Percentiles rank a stretch among this genome's conserved stretches.
Evolutionary conservation across 1,139 yeast species (phyloP).

Genomic region (Yamadazyma kanchanaburiensis): DNA sequence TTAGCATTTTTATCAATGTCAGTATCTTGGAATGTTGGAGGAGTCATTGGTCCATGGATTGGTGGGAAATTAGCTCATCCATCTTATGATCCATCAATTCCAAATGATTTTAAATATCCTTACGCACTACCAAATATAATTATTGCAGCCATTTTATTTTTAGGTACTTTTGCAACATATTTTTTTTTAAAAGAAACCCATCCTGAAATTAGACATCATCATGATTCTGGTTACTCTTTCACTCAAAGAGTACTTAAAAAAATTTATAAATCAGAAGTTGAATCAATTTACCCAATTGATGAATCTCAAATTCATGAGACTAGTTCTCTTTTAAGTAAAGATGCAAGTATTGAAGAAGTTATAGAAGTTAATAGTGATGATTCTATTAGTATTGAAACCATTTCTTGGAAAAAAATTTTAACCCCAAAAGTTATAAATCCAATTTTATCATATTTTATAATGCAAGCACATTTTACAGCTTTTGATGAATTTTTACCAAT

Average conservation of each 20-base stretch:
- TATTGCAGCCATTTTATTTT: constrained; percentile 38
- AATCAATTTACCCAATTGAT: neutral
- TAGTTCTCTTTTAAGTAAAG: constrained; percentile 3
- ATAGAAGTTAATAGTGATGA: neutral
- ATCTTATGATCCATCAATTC: neutral
- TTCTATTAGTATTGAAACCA: neutral
- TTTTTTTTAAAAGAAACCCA: constrained; percentile 63
- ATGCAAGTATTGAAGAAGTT: neutral
- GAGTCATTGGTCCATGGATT: constrained; percentile 44
- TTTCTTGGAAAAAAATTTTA: constrained; percentile 9
- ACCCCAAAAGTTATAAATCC: constrained; percentile 9
- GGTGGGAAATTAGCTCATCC: constrained; percentile 46
- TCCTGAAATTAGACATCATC: constrained; percentile 43
- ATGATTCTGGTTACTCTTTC: constrained; percentile 34
- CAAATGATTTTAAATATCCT: constrained; percentile 28
- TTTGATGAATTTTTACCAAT: constrained; percentile 59
- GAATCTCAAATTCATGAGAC: constrained; percentile 1
- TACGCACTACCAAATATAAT: constrained; percentile 59
- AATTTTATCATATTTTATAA: constrained; percentile 7
- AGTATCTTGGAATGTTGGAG: constrained; percentile 53
- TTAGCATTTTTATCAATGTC: constrained; percentile 58
- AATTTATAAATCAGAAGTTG: neutral
- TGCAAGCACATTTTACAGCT: constrained; percentile 40
- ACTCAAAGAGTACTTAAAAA: neutral
- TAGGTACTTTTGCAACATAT: constrained; percentile 34